Percentiles rank a stretch among this genome's conserved stretches.
Conservation (phyloP, 257 asterid genomes). For the Cynanchum wilfordii region DNA sequence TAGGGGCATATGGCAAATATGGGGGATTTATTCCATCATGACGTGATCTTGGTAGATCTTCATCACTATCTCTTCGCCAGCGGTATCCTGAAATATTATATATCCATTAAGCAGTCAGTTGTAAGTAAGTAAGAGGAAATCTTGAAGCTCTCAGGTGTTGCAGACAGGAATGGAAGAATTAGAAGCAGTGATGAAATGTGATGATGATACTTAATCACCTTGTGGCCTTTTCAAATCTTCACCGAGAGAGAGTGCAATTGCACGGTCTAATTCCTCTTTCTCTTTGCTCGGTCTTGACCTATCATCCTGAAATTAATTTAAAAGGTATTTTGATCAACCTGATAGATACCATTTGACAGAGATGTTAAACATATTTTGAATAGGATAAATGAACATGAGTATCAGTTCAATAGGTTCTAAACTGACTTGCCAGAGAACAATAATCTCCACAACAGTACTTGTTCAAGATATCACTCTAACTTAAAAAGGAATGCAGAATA, state of each 20-base stretch:
- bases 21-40: conserved; percentile 46
- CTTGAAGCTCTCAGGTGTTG: background rate
- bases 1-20: conserved; percentile 49
- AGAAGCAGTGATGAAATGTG: background rate
- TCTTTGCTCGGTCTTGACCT: conserved; percentile 53
- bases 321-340: background rate
- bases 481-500: background rate
- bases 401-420: background rate
- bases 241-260: conserved; percentile 71
- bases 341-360: background rate
- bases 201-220: conserved; percentile 27
- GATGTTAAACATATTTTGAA: background rate
- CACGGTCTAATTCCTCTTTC: conserved; percentile 79
- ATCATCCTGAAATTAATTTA: conserved; percentile 60
- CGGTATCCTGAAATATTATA: conserved; percentile 44
- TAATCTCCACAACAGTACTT: background rate
- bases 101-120: background rate
- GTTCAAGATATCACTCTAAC: background rate
- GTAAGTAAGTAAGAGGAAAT: background rate
- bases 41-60: conserved; percentile 47
- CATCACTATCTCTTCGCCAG: conserved; percentile 48
- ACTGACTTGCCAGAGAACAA: background rate
- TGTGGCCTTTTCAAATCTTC: conserved; percentile 66
- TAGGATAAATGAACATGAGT: background rate
- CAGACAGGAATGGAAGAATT: background rate